These are phyloP conservation scores for Backusella morwellensis DNA, from an alignment of 192 early-diverging fungal species.

Conservation along the genomic window DNA sequence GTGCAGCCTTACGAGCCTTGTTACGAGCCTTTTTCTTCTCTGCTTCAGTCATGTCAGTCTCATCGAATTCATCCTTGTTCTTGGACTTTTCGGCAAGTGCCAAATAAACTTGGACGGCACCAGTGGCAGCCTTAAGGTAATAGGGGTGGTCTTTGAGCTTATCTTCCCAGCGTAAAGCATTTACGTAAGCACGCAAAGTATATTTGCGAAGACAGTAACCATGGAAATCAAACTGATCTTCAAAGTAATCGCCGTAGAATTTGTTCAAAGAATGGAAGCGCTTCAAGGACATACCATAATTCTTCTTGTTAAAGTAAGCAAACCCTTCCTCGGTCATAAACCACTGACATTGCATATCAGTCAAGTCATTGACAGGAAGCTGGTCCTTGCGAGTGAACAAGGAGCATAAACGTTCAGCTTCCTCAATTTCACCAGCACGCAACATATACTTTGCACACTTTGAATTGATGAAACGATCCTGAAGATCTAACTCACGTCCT, in stretches of 20 bases:
- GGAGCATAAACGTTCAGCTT: constrained; percentile 83
- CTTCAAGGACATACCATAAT: constrained; percentile 84
- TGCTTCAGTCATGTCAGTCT: constrained; percentile 62
- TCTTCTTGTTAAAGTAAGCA: constrained; percentile 62
- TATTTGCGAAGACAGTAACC: constrained; percentile 87
- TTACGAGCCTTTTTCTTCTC: constrained; percentile 77
- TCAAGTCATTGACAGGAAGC: constrained; percentile 71
- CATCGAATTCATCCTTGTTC: constrained; percentile 43
- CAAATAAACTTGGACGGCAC: constrained; percentile 64
- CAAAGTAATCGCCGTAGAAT: constrained; percentile 80
- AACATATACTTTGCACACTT: constrained; percentile 95
- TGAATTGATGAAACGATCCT: constrained; percentile 94
- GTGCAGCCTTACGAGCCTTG: constrained; percentile 74
- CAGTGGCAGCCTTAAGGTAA: constrained; percentile 72
- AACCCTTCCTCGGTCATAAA: constrained; percentile 79
- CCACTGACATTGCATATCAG: constrained; percentile 94
- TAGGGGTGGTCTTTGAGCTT: constrained; percentile 65
- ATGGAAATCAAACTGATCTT: constrained; percentile 98
- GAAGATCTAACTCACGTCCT: constrained; percentile 85
- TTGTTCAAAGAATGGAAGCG: constrained; percentile 81
- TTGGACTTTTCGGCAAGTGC: constrained; percentile 56
- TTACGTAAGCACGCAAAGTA: constrained; percentile 83
- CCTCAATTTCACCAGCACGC: constrained; percentile 70
- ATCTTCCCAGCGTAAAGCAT: constrained; percentile 80
- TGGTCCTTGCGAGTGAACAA: constrained; percentile 75